phyloP scores from a whole-genome alignment of 2,329 filamentous ascomycete species.

The Epichloe bromicola region DNA sequence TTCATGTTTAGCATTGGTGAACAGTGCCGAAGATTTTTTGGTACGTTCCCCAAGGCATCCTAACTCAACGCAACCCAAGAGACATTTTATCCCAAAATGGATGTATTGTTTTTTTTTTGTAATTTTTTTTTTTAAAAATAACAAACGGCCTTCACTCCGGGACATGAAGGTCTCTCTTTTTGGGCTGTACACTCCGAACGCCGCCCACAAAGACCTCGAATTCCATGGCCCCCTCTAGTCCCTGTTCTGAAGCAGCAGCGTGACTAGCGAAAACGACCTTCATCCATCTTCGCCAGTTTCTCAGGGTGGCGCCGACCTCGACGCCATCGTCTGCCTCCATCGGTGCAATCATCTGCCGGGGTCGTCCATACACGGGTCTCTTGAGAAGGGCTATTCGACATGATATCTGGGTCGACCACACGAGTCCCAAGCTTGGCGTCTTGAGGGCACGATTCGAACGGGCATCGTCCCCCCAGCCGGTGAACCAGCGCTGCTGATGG shows the following conservation, averaged over 20 bases:
- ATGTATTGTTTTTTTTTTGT: no score
- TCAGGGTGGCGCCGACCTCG: constrained; percentile 32
- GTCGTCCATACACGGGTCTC: constrained; percentile 39
- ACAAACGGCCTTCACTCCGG: no score
- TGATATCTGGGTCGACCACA: constrained; percentile 84
- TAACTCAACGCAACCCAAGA: no score
- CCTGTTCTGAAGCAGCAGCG: constrained; percentile 38
- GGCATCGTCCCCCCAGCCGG: constrained; percentile 75
- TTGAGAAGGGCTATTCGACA: constrained; percentile 73
- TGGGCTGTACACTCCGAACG: constrained; percentile 23
- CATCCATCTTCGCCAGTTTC: constrained; percentile 60
- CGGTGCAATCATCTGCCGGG: constrained; percentile 22
- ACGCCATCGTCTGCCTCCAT: constrained; percentile 26
- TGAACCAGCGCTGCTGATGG: constrained; percentile 90
- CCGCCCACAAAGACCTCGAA: constrained; percentile 63
- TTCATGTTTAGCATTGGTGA: no score
- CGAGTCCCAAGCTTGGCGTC: constrained; percentile 73
- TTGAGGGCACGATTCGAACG: constrained; percentile 43
- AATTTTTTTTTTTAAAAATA: no score
- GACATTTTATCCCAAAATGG: no score
- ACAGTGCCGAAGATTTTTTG: no score
- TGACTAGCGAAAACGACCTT: constrained; percentile 86
- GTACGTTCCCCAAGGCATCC: no score
- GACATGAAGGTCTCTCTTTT: background rate
- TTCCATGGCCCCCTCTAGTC: constrained; percentile 42